A percentile compares a stretch with the other conserved stretches of the same genome.
phyloP scores from a whole-genome alignment of 805 yeast species.

The Metschnikowia reukaufii region DNA sequence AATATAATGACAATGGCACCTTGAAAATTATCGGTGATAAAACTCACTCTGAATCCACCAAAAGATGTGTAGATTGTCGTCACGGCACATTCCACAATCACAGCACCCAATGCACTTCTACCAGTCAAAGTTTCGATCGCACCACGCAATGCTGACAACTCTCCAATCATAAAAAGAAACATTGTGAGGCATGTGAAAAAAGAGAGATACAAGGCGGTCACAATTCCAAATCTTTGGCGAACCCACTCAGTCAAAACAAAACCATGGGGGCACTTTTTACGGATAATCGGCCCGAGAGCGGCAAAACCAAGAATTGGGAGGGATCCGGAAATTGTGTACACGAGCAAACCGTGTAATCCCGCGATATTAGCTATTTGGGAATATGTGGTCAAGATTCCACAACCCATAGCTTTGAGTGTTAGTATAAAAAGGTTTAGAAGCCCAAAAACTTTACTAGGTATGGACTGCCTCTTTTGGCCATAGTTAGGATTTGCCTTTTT shows the following conservation, averaged over 20 bases:
- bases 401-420: constrained; percentile 67
- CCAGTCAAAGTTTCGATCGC: constrained; percentile 80
- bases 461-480: neutral
- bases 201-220: constrained; percentile 73
- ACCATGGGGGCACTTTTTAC: constrained; percentile 82
- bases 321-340: constrained; percentile 76
- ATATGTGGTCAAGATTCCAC: constrained; percentile 83
- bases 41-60: constrained; percentile 89
- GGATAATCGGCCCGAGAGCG: constrained; percentile 73
- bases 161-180: constrained; percentile 85
- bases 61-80: constrained; percentile 83
- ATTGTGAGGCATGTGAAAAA: constrained; percentile 82
- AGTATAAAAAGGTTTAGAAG: constrained; percentile 7
- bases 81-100: constrained; percentile 82
- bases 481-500: no score
- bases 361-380: constrained; percentile 83
- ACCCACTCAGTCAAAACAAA: constrained; percentile 95
- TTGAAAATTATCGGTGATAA: constrained; percentile 83
- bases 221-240: constrained; percentile 71
- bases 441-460: neutral
- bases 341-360: constrained; percentile 84
- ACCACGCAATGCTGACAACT: constrained; percentile 73
- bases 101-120: constrained; percentile 72
- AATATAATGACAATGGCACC: constrained; percentile 69
- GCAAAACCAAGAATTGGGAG: constrained; percentile 86